Base-by-base conservation (phyloP, 2,329 filamentous ascomycete genomes). In the Cladorrhinum sp. region DNA sequence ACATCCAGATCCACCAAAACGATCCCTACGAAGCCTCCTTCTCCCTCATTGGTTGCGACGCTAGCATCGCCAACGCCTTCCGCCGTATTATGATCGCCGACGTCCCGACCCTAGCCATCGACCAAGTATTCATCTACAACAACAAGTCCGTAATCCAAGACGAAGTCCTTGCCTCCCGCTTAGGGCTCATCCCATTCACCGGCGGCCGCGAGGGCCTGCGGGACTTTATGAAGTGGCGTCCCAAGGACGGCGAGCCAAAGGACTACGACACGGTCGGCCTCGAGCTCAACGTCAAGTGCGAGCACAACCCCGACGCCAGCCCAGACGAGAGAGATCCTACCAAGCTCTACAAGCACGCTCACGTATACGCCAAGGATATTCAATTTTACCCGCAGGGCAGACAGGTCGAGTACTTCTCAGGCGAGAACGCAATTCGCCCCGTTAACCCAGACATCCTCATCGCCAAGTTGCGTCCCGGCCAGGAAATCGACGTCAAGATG, bases 141-240 rank as follows among this genome's bases (percentile, higher is more conserved):
- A 99, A 99, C 81, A 98, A 94, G 55, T 96, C 92, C 4, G 92
- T 99, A 36, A 95, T 99, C 71, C 94, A 98, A 75, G 95, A 99
- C 73, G 95, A 99, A 79, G 94, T 99, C 3, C 87, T 99, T 56
- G 89, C 93, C 16, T 91, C 95, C 74, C 85, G 95, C 50, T 82
- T 99, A 30, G 95, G 95, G 62, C 85, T 99, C 51, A 89, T 99
- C 58, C 95, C 96, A 18, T 88, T 99, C 68, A 89, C 88, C 66
- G 95, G 91, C 67, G 85, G 86, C 63, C 85, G 87, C 66, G 83
- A 90, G 59, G 93, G 91, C 56, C 80, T 99, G 59, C 80, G 80
- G 61, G 85, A 89, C 68, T 93, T 87, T 80, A 82, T 98, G 78
- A 87, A 87, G 73, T 96, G 90, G 87, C 92, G 86, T 76, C 86